Percentiles rank a stretch among this genome's conserved stretches.
Evolutionary conservation across 202 grass and related monocot species (phyloP).

Genomic region (Tripidium arundinaceum): DNA sequence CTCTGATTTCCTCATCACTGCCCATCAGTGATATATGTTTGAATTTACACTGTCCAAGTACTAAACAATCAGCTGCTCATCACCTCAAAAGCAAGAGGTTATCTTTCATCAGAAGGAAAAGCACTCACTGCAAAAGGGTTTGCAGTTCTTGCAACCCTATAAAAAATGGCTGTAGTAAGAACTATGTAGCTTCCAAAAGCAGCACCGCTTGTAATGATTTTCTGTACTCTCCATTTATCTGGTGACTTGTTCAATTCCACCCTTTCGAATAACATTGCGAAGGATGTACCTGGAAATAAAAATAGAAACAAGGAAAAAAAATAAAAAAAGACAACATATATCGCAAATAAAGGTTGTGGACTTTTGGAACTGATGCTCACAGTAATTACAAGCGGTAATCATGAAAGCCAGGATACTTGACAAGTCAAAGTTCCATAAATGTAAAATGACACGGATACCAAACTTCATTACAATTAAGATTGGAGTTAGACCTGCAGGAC

Average conservation of each 20-base stretch:
- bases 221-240: constrained; percentile 33
- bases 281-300: constrained; percentile 33
- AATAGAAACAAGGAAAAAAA: not conserved
- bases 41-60: constrained; percentile 26
- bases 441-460: constrained; percentile 32
- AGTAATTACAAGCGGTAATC: constrained; percentile 26
- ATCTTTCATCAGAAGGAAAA: constrained; percentile 20
- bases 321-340: not conserved
- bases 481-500: constrained; percentile 23
- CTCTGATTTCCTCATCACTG: constrained; percentile 26
- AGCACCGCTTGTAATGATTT: constrained; percentile 40
- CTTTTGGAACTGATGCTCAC: constrained; percentile 34
- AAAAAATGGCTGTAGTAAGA: constrained; percentile 46
- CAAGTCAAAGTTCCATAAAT: constrained; percentile 40
- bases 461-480: constrained; percentile 39
- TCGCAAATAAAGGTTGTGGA: not conserved
- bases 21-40: constrained; percentile 26
- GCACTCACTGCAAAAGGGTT: constrained; percentile 26
- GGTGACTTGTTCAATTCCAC: constrained; percentile 27
- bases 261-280: constrained; percentile 47
- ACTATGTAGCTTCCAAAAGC: constrained; percentile 43
- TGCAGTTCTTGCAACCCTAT: not conserved
- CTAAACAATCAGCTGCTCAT: constrained; percentile 24
- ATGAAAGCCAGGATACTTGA: constrained; percentile 33
- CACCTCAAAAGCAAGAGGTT: not conserved